phyloP scores from a whole-genome alignment of 495 filamentous ascomycete genomes.

The Hypomontagnella submonticulosa region DNA sequence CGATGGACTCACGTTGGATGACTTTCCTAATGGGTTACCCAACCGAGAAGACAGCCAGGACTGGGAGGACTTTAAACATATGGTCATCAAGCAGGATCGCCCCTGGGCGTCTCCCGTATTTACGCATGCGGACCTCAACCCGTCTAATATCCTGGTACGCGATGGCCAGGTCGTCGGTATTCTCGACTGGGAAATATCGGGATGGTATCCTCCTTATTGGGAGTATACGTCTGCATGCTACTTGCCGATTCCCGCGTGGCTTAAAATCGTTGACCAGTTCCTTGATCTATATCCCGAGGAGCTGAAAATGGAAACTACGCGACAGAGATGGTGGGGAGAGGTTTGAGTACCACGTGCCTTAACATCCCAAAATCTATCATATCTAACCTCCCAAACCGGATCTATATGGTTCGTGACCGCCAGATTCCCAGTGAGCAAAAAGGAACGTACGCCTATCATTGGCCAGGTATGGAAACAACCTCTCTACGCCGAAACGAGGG shows the following conservation, averaged over 20 bases:
- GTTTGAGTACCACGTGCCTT: conserved; percentile 13
- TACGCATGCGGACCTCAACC: conserved; percentile 50
- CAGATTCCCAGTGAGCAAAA: too few species aligned
- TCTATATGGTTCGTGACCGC: too few species aligned
- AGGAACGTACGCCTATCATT: too few species aligned
- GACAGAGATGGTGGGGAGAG: conserved; percentile 55
- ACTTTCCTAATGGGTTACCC: conserved; percentile 2
- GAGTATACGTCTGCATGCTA: conserved; percentile 62
- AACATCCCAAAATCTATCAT: background rate
- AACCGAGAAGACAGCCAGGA: conserved; percentile 1
- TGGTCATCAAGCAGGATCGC: conserved; percentile 26
- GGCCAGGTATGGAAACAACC: background rate
- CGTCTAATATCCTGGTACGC: conserved; percentile 43
- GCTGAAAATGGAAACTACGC: conserved; percentile 59
- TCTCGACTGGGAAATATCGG: conserved; percentile 64
- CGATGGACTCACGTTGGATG: conserved; percentile 2
- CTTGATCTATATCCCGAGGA: conserved; percentile 58
- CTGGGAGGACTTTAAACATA: conserved; percentile 18
- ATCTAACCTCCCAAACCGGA: too few species aligned
- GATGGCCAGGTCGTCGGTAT: conserved; percentile 55
- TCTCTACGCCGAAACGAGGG: background rate
- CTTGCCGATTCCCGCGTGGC: conserved; percentile 57
- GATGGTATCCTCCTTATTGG: conserved; percentile 64
- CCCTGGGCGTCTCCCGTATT: conserved; percentile 36
- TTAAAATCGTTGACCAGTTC: conserved; percentile 58